These are phyloP conservation scores for Aureobasidium sp. DNA, from an alignment of 2,329 filamentous ascomycete genomes.

Conservation along the genomic window DNA sequence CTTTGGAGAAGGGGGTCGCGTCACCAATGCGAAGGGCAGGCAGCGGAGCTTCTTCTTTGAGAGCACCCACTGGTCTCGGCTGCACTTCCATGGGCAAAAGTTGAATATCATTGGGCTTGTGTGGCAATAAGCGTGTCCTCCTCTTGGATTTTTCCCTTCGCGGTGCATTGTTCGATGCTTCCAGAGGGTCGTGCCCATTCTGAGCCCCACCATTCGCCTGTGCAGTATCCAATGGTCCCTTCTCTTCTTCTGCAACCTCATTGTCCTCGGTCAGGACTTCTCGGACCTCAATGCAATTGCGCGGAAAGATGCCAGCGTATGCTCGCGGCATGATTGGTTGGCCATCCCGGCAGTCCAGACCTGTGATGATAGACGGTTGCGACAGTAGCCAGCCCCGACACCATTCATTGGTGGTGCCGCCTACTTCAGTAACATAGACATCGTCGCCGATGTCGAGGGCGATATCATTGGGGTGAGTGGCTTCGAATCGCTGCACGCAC, in stretches of 20 bases:
- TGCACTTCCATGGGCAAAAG: slow-evolving; percentile 13
- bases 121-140: slow-evolving; percentile 2
- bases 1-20: slow-evolving; percentile 81
- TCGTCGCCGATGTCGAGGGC: slow-evolving; percentile 97
- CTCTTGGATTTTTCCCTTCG: neutral
- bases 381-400: slow-evolving; percentile 92
- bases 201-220: neutral
- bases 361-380: slow-evolving; percentile 84
- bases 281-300: slow-evolving; percentile 88
- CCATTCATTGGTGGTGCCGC: slow-evolving; percentile 77
- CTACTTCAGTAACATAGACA: slow-evolving; percentile 97
- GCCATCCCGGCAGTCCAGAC: slow-evolving; percentile 81
- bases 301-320: slow-evolving; percentile 96
- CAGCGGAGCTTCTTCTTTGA: slow-evolving; percentile 82
- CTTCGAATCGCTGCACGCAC: slow-evolving; percentile 88
- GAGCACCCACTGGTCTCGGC: slow-evolving; percentile 57
- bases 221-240: slow-evolving; percentile 2
- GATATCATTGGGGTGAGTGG: slow-evolving; percentile 79
- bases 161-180: neutral
- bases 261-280: slow-evolving; percentile 75
- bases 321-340: slow-evolving; percentile 92
- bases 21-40: slow-evolving; percentile 97
- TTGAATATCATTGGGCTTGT: neutral
- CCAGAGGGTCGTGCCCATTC: neutral
- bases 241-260: slow-evolving; percentile 15